phyloP scores from a whole-genome alignment of 148 eudicot species.

The Nyssa sinensis region DNA sequence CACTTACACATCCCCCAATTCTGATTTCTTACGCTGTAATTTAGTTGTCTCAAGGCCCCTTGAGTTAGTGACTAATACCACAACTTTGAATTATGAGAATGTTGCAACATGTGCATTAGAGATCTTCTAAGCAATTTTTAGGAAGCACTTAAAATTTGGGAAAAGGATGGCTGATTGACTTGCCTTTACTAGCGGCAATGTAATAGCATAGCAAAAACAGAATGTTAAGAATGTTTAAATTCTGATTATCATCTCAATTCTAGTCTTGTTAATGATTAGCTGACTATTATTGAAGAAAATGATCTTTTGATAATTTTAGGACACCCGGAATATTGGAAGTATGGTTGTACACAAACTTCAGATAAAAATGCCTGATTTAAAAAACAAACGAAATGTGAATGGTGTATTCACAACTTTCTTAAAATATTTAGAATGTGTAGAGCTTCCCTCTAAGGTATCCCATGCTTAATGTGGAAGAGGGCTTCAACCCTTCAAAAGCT shows the following conservation, averaged over 20 bases:
- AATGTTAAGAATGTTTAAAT: background rate
- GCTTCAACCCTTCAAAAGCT: background rate
- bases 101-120: background rate
- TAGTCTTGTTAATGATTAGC: background rate
- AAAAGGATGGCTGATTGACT: background rate
- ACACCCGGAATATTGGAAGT: background rate
- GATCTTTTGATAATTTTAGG: background rate
- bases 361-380: background rate
- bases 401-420: background rate
- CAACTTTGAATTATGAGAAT: too few species aligned
- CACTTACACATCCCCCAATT: too few species aligned
- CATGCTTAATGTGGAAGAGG: background rate
- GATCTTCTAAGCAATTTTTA: too few species aligned
- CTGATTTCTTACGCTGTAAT: too few species aligned
- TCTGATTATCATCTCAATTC: background rate
- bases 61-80: too few species aligned
- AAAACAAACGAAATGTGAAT: background rate
- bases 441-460: background rate
- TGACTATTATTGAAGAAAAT: too few species aligned
- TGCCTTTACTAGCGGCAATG: background rate
- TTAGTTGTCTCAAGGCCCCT: too few species aligned
- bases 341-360: background rate
- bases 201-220: too few species aligned
- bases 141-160: background rate
- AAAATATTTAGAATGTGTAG: background rate